Base-by-base conservation (phyloP, 352 stramenopile species). In the Phytophthora sp. region DNA sequence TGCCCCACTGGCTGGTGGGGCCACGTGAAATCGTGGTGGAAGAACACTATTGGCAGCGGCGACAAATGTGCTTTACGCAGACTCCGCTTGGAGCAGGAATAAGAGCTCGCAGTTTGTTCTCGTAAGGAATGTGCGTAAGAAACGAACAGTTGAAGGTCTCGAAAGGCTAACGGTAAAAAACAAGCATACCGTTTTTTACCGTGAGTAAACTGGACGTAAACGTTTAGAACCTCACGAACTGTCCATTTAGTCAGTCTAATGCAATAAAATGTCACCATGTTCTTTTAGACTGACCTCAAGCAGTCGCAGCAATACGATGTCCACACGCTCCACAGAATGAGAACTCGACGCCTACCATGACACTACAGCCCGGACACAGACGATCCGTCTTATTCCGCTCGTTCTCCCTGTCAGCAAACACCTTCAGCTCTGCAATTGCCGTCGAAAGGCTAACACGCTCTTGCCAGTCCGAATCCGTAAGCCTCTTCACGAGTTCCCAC, bases 321-420 rank as follows among this genome's bases (percentile, higher is more conserved):
- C 68, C 68, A 33, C 68, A 75, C 2, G 54, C 56, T 47, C 63
- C 68, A 42, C 68, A 75, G 27, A 69, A 76, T 3, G 15, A 7
- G 20, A 69, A 72, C 30, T 76, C 68, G 16, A 62, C n/a, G 20
- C 56, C 53, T 15, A 76, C 66, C 45, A 53, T 59, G 16, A 46
- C 52, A 18, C 23, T 52, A 33, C 69, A 76, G 0, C 58, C 52
- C 3, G 63, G 54, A 26, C 69, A 76, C 21, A 54, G 35, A 4
- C 54, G 63, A 31, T 73, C 57, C 2, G 69, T 52, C 38, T 64
- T 60, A 58, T 66, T 70, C 5, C 45, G 53, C 26, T 64, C 63
- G 16, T 46, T 45, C 53, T 76, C 68, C 7, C 57, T 61, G n/a
- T 66, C 57, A 6, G 63, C 38, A 35, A 69, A 69, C 41, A 27